These are phyloP conservation scores for Neurospora tetraspora DNA, from an alignment of 495 filamentous ascomycete genomes.

Conservation along the genomic window DNA sequence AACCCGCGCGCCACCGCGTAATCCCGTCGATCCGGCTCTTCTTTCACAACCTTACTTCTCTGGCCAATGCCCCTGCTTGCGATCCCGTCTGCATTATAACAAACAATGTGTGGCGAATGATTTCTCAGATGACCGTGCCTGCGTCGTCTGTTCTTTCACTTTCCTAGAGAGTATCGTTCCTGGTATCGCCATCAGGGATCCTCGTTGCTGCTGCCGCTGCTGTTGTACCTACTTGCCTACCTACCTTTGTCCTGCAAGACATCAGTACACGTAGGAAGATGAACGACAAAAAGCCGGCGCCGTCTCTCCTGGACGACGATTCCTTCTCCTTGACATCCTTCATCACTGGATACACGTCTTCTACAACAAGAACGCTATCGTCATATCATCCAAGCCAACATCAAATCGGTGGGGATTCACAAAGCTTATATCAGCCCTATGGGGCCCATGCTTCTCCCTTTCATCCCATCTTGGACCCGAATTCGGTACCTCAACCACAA, in stretches of 20 bases:
- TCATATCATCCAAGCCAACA: neutral
- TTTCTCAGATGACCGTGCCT: constrained; percentile 7
- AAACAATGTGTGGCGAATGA: constrained; percentile 28
- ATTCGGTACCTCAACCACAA: neutral
- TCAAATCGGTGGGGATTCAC: neutral
- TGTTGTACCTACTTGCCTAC: neutral
- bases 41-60: neutral
- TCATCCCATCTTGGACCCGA: constrained; percentile 1
- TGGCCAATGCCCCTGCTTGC: neutral
- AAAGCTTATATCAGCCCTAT: neutral
- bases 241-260: neutral
- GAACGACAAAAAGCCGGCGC: constrained; percentile 21
- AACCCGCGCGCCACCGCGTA: neutral
- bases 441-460: constrained; percentile 1
- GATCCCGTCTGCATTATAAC: constrained; percentile 12
- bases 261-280: constrained; percentile 7
- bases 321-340: neutral
- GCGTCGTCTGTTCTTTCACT: constrained; percentile 9
- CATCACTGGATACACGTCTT: neutral
- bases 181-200: neutral
- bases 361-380: neutral
- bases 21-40: neutral
- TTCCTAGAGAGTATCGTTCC: neutral
- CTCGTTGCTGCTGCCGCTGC: neutral
- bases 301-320: constrained; percentile 25